Conservation (phyloP, 2,329 filamentous ascomycete species). For the Calonectria ilicicola region DNA sequence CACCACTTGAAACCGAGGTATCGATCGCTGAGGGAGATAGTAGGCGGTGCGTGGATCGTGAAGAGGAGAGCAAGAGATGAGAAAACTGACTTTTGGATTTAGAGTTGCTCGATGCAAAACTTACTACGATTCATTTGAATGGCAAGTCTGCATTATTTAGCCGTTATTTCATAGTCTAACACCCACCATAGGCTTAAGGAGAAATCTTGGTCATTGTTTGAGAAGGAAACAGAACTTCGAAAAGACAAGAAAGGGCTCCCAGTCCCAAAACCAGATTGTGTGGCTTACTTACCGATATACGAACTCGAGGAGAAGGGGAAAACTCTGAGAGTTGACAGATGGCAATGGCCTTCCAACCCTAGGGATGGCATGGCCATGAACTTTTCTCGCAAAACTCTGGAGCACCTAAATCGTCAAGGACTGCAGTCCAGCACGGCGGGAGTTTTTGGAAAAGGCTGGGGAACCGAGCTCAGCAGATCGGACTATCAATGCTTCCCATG, state of each 20-base stretch:
- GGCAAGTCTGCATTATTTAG: background rate
- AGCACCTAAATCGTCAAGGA: conserved; percentile 23
- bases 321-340: conserved; percentile 6
- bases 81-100: background rate
- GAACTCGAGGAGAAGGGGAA: conserved; percentile 16
- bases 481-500: conserved; percentile 33
- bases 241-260: conserved; percentile 10
- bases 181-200: background rate
- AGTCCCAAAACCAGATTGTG: conserved; percentile 29
- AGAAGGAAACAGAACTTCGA: background rate
- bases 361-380: conserved; percentile 27
- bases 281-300: conserved; percentile 29
- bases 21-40: conserved; percentile 1
- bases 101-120: conserved; percentile 18
- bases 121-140: conserved; percentile 22
- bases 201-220: conserved; percentile 25
- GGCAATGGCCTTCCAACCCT: conserved; percentile 18
- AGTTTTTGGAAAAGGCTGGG: conserved; percentile 15
- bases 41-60: conserved; percentile 6
- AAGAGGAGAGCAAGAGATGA: background rate
- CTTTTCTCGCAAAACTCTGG: conserved; percentile 24
- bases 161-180: background rate
- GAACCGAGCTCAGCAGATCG: background rate
- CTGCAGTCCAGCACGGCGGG: conserved; percentile 22
- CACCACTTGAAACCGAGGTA: background rate